Percentiles rank a stretch among this genome's conserved stretches.
phyloP scores from a whole-genome alignment of 2,329 filamentous ascomycete genomes.

The Exserohilum rostratum region DNA sequence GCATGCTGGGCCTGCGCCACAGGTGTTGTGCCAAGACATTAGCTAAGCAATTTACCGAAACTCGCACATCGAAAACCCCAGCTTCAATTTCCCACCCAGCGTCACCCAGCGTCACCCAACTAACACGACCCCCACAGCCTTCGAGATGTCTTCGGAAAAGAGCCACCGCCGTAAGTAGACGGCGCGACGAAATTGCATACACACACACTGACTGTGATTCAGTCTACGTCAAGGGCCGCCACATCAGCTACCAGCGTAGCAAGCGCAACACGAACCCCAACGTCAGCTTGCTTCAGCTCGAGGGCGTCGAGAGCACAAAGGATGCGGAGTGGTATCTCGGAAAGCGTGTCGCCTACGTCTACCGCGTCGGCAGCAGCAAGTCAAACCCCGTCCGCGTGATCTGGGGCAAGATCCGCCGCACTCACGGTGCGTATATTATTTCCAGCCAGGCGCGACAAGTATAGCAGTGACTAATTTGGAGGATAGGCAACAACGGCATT shows the following conservation, averaged over 20 bases:
- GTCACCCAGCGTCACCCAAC: not conserved
- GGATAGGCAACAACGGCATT: slow-evolving; percentile 87
- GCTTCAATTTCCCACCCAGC: slow-evolving; percentile 4
- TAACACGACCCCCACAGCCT: slow-evolving; percentile 3
- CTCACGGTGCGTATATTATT: slow-evolving; percentile 65
- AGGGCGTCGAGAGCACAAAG: slow-evolving; percentile 88
- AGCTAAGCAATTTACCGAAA: slow-evolving; percentile 14
- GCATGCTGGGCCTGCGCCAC: not conserved
- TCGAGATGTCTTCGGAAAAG: slow-evolving; percentile 16
- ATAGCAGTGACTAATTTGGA: slow-evolving; percentile 37
- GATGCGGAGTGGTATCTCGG: slow-evolving; percentile 95
- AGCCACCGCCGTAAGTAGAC: slow-evolving; percentile 18
- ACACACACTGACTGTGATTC: not conserved
- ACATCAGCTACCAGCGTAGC: slow-evolving; percentile 94
- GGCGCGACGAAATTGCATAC: not conserved
- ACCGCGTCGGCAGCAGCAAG: slow-evolving; percentile 88
- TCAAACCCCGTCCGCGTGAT: slow-evolving; percentile 69
- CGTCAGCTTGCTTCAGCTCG: slow-evolving; percentile 94
- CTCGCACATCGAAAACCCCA: slow-evolving; percentile 10
- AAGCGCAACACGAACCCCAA: slow-evolving; percentile 59
- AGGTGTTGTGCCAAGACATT: not conserved
- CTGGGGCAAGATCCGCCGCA: slow-evolving; percentile 94
- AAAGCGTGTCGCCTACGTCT: slow-evolving; percentile 97
- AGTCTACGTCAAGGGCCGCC: slow-evolving; percentile 73
- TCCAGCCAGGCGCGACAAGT: slow-evolving; percentile 40